Percentiles rank a stretch among this genome's conserved stretches.
These are phyloP conservation scores for Platismatia glauca DNA, from an alignment of 495 filamentous ascomycete genomes.

Conservation along the genomic window DNA sequence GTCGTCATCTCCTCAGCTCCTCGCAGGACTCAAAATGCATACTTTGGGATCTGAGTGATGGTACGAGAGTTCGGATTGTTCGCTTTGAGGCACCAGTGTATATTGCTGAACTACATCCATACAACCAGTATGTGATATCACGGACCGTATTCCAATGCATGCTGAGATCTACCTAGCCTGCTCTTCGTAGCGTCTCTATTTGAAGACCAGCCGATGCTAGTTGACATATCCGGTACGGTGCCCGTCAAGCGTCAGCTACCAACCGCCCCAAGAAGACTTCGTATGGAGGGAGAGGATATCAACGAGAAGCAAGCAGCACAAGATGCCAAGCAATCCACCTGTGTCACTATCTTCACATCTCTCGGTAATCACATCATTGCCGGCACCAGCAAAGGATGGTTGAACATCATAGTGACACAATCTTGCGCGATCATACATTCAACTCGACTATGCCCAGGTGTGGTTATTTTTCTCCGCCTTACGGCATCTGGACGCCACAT, in stretches of 20 bases:
- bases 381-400: slow-evolving; percentile 87
- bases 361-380: slow-evolving; percentile 79
- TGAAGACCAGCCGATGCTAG: slow-evolving; percentile 82
- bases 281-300: slow-evolving; percentile 49
- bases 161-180: slow-evolving; percentile 40
- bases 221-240: slow-evolving; percentile 59
- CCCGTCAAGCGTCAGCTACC: slow-evolving; percentile 69
- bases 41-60: slow-evolving; percentile 83
- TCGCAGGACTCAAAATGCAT: slow-evolving; percentile 93
- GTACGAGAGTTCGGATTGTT: slow-evolving; percentile 58
- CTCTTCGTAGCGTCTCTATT: slow-evolving; percentile 82
- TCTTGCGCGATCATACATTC: slow-evolving; percentile 75
- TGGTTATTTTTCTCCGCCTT: slow-evolving; percentile 80
- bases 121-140: slow-evolving; percentile 60
- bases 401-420: slow-evolving; percentile 83
- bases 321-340: slow-evolving; percentile 89
- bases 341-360: slow-evolving; percentile 77
- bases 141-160: background rate
- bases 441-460: slow-evolving; percentile 66
- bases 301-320: slow-evolving; percentile 80
- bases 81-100: slow-evolving; percentile 88
- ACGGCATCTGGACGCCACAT: slow-evolving; percentile 74
- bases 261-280: slow-evolving; percentile 64
- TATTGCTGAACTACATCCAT: slow-evolving; percentile 88
- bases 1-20: slow-evolving; percentile 87